Conservation (phyloP, 495 filamentous ascomycete species). For the Penicillium verhagenii region DNA sequence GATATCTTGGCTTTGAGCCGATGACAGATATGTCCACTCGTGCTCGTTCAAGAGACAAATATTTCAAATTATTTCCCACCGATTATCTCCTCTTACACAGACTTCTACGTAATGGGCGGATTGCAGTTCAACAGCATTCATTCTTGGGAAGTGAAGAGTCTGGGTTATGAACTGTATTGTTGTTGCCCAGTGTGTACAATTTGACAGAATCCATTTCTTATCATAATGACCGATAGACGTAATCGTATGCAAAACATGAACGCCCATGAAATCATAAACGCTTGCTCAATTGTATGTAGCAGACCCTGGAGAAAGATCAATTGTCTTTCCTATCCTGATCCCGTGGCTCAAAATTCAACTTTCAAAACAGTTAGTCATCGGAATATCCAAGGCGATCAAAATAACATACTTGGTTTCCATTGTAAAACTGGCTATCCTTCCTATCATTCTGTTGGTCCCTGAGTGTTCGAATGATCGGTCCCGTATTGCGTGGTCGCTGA, state of each 20-base stretch:
- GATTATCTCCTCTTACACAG: too few relatives aligned
- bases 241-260: not conserved
- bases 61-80: not conserved
- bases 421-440: slow-evolving; percentile 71
- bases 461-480: slow-evolving; percentile 55
- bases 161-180: not conserved
- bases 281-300: not conserved
- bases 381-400: not conserved
- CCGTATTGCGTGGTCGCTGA: slow-evolving; percentile 19
- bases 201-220: not conserved
- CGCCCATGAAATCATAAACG: not conserved
- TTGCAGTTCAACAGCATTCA: not conserved
- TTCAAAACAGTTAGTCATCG: slow-evolving; percentile 1
- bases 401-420: slow-evolving; percentile 78
- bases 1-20: not conserved
- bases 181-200: not conserved
- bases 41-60: not conserved
- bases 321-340: slow-evolving; percentile 52
- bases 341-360: slow-evolving; percentile 77
- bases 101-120: not conserved
- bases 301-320: slow-evolving; percentile 2
- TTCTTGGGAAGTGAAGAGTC: not conserved
- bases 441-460: slow-evolving; percentile 50
- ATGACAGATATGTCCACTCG: slow-evolving; percentile 1
- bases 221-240: not conserved